Percentiles rank a stretch among this genome's conserved stretches.
Conservation (phyloP, 352 stramenopile species). For the Thraustochytrium sp. region DNA sequence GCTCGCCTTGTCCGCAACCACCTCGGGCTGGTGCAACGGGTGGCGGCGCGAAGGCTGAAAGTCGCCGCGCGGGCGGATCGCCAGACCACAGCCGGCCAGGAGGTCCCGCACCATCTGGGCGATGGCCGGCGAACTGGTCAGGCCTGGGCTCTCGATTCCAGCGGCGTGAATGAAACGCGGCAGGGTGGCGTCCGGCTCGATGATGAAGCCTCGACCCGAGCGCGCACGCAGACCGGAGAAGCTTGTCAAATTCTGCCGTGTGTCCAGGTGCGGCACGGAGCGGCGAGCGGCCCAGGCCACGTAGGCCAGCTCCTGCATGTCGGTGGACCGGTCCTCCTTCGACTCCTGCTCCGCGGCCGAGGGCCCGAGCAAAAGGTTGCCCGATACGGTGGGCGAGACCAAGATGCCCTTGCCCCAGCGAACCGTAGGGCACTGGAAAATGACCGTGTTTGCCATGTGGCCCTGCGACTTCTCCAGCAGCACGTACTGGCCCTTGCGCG, state of each 20-base stretch:
- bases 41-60: conserved; percentile 5
- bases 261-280: conserved; percentile 36
- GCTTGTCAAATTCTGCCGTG: background rate
- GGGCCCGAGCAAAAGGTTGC: conserved; percentile 13
- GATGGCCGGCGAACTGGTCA: conserved; percentile 25
- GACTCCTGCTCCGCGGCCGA: conserved; percentile 12
- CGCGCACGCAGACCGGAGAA: conserved; percentile 23
- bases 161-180: conserved; percentile 14
- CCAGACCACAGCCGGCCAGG: background rate
- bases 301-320: conserved; percentile 21
- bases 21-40: background rate
- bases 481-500: conserved; percentile 32
- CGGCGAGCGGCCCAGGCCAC: conserved; percentile 22
- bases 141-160: conserved; percentile 29
- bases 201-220: conserved; percentile 15
- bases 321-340: background rate
- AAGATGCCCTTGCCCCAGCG: conserved; percentile 32
- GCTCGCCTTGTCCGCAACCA: background rate
- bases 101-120: background rate
- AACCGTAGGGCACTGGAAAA: conserved; percentile 19
- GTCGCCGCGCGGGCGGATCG: background rate
- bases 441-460: background rate
- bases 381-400: background rate
- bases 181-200: background rate
- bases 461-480: conserved; percentile 7